These are phyloP conservation scores for Ogataea hybrid DNA, from an alignment of 1,139 yeast genomes.

Conservation along the genomic window DNA sequence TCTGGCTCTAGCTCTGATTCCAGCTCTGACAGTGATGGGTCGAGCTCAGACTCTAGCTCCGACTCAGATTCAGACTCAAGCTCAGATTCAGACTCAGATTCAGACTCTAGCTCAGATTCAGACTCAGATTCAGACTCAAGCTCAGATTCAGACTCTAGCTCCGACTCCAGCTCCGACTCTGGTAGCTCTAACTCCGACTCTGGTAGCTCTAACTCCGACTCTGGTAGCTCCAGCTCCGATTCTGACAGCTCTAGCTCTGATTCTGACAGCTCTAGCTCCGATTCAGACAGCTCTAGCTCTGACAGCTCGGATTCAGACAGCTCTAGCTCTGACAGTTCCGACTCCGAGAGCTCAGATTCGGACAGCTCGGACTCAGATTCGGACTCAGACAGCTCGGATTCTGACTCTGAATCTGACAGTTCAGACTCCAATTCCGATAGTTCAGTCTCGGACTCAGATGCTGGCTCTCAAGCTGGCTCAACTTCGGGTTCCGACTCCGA, in stretches of 20 bases:
- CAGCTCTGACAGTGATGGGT: slow-evolving; percentile 10
- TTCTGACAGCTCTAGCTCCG: slow-evolving; percentile 14
- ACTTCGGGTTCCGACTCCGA: slow-evolving; percentile 21
- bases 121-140: background rate
- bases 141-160: slow-evolving; percentile 11
- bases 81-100: no score
- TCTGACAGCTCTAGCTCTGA: no score
- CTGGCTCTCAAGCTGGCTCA: slow-evolving; percentile 15
- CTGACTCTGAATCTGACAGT: no score
- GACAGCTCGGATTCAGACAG: no score
- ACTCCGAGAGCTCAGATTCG: slow-evolving; percentile 15
- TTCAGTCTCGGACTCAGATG: slow-evolving; percentile 1
- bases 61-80: slow-evolving; percentile 2
- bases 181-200: no score
- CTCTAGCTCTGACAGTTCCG: slow-evolving; percentile 18
- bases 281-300: slow-evolving; percentile 14
- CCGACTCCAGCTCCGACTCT: slow-evolving; percentile 22
- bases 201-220: slow-evolving; percentile 12
- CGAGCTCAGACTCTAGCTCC: slow-evolving; percentile 7
- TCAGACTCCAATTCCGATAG: no score
- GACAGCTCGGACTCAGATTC: slow-evolving; percentile 5
- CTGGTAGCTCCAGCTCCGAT: background rate
- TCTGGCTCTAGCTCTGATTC: slow-evolving; percentile 5
- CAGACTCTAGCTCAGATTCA: no score
- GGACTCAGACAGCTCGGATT: slow-evolving; percentile 20